Conservation (phyloP, 2,329 filamentous ascomycete genomes). For the Paraphaeosphaeria minitans region DNA sequence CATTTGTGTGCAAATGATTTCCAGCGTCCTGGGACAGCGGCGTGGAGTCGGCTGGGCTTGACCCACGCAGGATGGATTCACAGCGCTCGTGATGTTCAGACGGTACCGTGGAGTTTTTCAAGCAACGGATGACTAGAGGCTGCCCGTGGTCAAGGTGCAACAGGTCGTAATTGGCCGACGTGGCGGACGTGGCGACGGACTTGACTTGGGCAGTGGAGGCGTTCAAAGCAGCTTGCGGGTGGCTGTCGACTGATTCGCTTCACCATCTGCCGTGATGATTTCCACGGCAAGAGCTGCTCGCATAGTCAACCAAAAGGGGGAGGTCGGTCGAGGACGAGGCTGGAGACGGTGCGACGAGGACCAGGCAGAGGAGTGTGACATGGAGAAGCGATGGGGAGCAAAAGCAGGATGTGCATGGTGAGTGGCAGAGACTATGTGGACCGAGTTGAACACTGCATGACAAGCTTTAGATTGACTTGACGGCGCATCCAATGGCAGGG, state of each 20-base stretch:
- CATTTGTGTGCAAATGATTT: slow-evolving; percentile 22
- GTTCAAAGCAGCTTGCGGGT: background rate
- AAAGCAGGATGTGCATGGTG: slow-evolving; percentile 29
- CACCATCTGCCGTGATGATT: slow-evolving; percentile 37
- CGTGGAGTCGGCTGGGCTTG: slow-evolving; percentile 27
- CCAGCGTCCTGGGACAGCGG: slow-evolving; percentile 24
- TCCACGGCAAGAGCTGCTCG: slow-evolving; percentile 33
- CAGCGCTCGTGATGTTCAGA: slow-evolving; percentile 27
- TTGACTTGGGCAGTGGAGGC: background rate
- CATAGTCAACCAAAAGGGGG: slow-evolving; percentile 36
- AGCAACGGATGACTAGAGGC: too few relatives aligned
- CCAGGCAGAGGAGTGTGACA: slow-evolving; percentile 36
- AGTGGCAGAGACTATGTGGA: slow-evolving; percentile 36
- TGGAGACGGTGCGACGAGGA: slow-evolving; percentile 36
- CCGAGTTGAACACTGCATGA: slow-evolving; percentile 41
- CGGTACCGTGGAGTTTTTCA: slow-evolving; percentile 4
- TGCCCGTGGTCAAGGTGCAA: background rate
- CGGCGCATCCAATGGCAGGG: slow-evolving; percentile 33
- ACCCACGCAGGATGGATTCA: slow-evolving; percentile 27
- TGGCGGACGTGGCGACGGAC: background rate
- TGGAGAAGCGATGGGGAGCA: slow-evolving; percentile 38
- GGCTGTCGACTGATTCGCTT: slow-evolving; percentile 30
- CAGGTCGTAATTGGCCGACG: background rate
- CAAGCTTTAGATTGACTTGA: slow-evolving; percentile 42
- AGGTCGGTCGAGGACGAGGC: slow-evolving; percentile 34